These are phyloP conservation scores for Neoarthrinium moseri DNA, from an alignment of 2,329 filamentous ascomycete species.

Conservation along the genomic window DNA sequence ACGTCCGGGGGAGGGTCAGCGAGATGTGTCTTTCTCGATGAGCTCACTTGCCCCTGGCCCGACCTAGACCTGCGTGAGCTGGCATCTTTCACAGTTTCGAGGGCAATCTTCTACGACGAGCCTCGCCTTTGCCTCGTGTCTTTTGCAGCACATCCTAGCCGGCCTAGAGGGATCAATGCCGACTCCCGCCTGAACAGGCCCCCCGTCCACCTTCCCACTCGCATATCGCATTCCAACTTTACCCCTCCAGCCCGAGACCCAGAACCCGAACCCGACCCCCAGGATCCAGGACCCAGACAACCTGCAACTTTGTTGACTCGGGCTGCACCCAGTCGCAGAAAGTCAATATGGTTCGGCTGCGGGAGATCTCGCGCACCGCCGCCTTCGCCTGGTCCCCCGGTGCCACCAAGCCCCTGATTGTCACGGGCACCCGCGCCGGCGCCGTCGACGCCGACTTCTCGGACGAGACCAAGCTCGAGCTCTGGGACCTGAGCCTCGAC, in stretches of 20 bases:
- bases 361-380: slow-evolving; percentile 95
- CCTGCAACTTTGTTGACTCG: slow-evolving; percentile 18
- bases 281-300: slow-evolving; percentile 11
- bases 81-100: slow-evolving; percentile 8
- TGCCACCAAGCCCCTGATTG: slow-evolving; percentile 74
- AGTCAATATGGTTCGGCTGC: slow-evolving; percentile 81
- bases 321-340: slow-evolving; percentile 7
- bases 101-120: too few species aligned
- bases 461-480: slow-evolving; percentile 91
- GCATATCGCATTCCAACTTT: slow-evolving; percentile 24
- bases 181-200: slow-evolving; percentile 21
- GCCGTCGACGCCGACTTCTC: slow-evolving; percentile 98
- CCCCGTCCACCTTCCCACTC: slow-evolving; percentile 15
- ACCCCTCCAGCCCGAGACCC: slow-evolving; percentile 9
- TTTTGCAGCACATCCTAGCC: slow-evolving; percentile 18
- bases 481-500: slow-evolving; percentile 91
- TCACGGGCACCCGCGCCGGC: slow-evolving; percentile 90
- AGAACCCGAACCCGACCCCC: too few species aligned
- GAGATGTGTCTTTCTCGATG: slow-evolving; percentile 8
- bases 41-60: slow-evolving; percentile 4
- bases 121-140: too few species aligned
- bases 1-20: background rate
- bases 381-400: slow-evolving; percentile 96
- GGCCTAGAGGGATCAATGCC: slow-evolving; percentile 33
- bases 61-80: slow-evolving; percentile 1